Evolutionary conservation across 768 basidiomycete genomes (phyloP).

Genomic region (Suillus alpinus): DNA sequence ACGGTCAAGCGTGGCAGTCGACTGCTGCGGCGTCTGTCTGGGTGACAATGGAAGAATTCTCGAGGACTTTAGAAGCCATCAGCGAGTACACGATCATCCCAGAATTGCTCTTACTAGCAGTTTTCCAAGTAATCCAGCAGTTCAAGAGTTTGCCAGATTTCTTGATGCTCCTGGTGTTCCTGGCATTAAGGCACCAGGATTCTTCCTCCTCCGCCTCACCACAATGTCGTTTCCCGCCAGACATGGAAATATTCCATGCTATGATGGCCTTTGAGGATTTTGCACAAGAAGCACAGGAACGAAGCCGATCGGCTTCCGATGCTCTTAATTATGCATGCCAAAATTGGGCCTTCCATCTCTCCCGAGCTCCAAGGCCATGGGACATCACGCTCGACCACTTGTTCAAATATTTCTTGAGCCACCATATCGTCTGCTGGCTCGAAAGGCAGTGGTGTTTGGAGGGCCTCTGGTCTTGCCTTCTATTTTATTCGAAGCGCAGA

Average conservation of each 20-base stretch:
- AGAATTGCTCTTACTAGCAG: background rate
- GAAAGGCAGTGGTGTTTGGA: background rate
- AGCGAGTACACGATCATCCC: background rate
- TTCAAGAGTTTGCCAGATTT: background rate
- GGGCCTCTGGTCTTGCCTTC: background rate
- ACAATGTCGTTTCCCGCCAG: background rate
- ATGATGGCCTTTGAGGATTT: background rate
- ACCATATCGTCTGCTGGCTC: background rate
- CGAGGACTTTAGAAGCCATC: background rate
- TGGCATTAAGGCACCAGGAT: background rate
- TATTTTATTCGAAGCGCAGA: background rate
- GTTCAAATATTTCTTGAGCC: background rate
- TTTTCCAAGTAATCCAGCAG: background rate
- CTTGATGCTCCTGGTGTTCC: background rate
- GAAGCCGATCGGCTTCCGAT: background rate
- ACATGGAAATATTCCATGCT: background rate
- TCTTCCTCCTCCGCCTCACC: background rate
- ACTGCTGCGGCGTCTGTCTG: background rate
- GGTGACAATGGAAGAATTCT: background rate
- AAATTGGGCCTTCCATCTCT: background rate
- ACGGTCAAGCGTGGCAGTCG: background rate
- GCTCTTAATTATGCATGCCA: background rate
- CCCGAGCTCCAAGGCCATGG: background rate
- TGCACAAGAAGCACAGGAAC: background rate
- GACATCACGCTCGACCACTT: background rate